Evolutionary conservation across 2,329 filamentous ascomycete genomes (phyloP), one percentile per base, ranked within the genome.

Genomic region (Teratosphaeria zuluensis): DNA sequence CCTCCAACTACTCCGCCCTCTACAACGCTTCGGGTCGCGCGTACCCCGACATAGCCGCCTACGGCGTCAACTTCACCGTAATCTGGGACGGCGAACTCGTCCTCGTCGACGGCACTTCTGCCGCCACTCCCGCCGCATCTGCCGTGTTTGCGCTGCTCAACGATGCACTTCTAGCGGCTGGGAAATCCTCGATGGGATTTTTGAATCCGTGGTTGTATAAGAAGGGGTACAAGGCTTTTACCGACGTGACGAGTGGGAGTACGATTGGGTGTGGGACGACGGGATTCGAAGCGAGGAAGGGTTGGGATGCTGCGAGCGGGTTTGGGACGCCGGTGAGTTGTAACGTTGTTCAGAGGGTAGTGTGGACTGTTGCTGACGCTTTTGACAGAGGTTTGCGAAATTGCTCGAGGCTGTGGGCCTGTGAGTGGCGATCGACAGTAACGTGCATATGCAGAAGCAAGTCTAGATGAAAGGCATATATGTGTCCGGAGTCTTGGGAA

Each of bases 181-280:
- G 80, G 4, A 78, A 80, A 68, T 67, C 77, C 0, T 69, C 76
- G 0, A 72, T 85, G 54, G 83, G 83, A 0, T 85, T 82, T 72
- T 61, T 85, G 48, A 85, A 86, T 64, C 82, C 82, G 0, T 84
- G 80, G 80, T 65, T 84, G 5, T 85, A 85, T 66, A 72, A 73
- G 11, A 68, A 70, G 55, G 77, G 76, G 2, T 75, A 75, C 60
- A 69, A 74, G 62, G 79, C 74, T 0, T 73, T 84, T 24, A 82
- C 73, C 0, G 82, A 84, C 63, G 75, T 71, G 64, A 75, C 64
- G 35, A 72, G 70, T 38, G 76, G 76, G 4, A 64, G 54, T 24
- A 61, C 59, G 52, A 61, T 58, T 35, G 67, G 67, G 2, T 69
- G 67, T 57, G 65, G 67, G 54, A 62, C 60, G 16, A 63, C 58